Conservation (phyloP, 2,329 filamentous ascomycete species). For the Penicillium sp. region DNA sequence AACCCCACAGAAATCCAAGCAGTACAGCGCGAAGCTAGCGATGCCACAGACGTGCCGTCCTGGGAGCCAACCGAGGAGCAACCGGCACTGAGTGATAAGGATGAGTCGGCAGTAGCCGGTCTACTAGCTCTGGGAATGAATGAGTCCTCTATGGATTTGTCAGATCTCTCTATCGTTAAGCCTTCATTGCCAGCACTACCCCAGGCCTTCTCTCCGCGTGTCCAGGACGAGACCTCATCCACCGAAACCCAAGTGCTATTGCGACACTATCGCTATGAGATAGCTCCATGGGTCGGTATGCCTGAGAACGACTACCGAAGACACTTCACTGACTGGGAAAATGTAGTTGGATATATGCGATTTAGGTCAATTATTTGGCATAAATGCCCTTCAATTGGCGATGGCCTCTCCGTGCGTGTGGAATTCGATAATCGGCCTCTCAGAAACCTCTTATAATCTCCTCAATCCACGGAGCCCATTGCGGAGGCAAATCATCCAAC, state of each 20-base stretch:
- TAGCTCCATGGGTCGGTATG: slow-evolving; percentile 48
- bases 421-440: slow-evolving; percentile 22
- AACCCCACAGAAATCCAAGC: background rate
- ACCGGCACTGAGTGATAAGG: slow-evolving; percentile 22
- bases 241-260: slow-evolving; percentile 38
- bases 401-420: slow-evolving; percentile 20
- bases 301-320: background rate
- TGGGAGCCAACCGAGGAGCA: background rate
- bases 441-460: slow-evolving; percentile 17
- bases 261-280: slow-evolving; percentile 48
- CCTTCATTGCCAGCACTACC: background rate
- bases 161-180: background rate
- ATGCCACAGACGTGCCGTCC: background rate
- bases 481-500: background rate
- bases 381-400: slow-evolving; percentile 35
- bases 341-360: slow-evolving; percentile 48
- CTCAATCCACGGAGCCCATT: background rate
- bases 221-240: background rate
- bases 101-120: slow-evolving; percentile 29
- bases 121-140: slow-evolving; percentile 26
- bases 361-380: slow-evolving; percentile 43
- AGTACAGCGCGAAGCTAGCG: background rate
- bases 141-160: slow-evolving; percentile 3
- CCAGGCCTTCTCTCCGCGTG: background rate
- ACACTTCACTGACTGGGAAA: background rate